Conservation (phyloP, 2,329 filamentous ascomycete species). For the Fusarium luffae region DNA sequence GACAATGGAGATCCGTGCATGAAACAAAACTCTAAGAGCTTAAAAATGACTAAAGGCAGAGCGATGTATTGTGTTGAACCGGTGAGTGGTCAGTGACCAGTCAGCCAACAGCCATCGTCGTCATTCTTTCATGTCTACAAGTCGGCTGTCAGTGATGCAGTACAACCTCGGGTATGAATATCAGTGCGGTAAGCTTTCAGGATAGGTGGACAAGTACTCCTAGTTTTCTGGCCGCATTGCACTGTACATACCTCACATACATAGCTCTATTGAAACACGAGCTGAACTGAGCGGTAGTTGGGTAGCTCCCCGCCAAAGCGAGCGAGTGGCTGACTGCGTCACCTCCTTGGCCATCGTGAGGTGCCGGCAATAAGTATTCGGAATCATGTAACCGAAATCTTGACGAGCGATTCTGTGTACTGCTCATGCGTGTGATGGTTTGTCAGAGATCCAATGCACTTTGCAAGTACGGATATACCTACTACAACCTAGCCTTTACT, state of each 20-base stretch:
- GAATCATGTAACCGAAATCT: slow-evolving; percentile 8
- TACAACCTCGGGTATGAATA: neutral
- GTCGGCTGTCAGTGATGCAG: neutral
- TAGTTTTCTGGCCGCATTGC: neutral
- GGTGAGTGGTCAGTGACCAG: neutral
- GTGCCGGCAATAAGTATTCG: neutral
- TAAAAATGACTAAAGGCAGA: neutral
- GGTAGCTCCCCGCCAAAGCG: neutral
- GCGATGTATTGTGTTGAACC: neutral
- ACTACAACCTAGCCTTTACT: neutral
- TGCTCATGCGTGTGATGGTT: neutral
- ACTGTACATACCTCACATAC: neutral
- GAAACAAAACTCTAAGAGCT: neutral
- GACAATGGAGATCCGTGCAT: neutral
- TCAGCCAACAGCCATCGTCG: neutral
- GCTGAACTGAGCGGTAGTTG: neutral
- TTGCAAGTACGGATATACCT: neutral
- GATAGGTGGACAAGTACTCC: neutral
- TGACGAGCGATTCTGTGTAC: neutral
- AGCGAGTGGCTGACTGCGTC: neutral
- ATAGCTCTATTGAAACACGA: neutral
- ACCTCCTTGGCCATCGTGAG: neutral
- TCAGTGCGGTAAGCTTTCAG: neutral
- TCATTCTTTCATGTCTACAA: slow-evolving; percentile 4
- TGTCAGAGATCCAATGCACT: neutral